Base-by-base conservation (phyloP, 2,329 filamentous ascomycete species). In the Cercospora janseana region DNA sequence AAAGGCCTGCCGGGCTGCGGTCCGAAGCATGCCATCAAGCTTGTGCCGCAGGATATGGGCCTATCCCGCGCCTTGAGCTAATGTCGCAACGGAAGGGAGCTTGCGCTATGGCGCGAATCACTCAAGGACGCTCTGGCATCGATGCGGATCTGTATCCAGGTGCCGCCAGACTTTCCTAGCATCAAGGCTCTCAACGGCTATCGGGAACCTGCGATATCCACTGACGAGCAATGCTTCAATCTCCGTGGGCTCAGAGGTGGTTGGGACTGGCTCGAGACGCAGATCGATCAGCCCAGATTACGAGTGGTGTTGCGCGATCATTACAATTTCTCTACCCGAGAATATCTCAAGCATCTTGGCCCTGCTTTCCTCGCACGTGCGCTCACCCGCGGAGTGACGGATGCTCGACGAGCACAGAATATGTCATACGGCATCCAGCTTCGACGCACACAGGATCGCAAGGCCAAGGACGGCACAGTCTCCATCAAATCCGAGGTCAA, bases 321-420 rank as follows among this genome's bases (percentile, higher is more conserved):
- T 2, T 72, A 73, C 57, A 70, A 74, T 32, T 67, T 73, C 10
- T 63, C 59, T 53, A 69, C 68, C 1, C 63, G 60, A 31, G 52
- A 57, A 2, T 74, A 70, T 31, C 59, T 73, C 54, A 68, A 69
- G 20, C 67, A 70, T 53, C 53, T 75, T 10, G 64, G 59, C 0
- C 68, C 70, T 1, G 52, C 72, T 0, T 60, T 73, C 4, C 61
- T 74, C 10, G 61, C 62, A 2, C 60, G 59, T 54, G 61, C 4
- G 50, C 67, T 2, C 37, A 51, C 1, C 49, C 55, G 27, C 28
- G 35, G 40, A 5, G 43, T 23, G 1, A 46, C 49, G 1, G 47
- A 58, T 1, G 57, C 56, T 4, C 55, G 58, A 15, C 40, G 47
- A n/a, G 13, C 44, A 8, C 54, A 58, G 23, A 63, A 64, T 26